phyloP scores from a whole-genome alignment of 106 monocot species.

The Allium cepa region DNA sequence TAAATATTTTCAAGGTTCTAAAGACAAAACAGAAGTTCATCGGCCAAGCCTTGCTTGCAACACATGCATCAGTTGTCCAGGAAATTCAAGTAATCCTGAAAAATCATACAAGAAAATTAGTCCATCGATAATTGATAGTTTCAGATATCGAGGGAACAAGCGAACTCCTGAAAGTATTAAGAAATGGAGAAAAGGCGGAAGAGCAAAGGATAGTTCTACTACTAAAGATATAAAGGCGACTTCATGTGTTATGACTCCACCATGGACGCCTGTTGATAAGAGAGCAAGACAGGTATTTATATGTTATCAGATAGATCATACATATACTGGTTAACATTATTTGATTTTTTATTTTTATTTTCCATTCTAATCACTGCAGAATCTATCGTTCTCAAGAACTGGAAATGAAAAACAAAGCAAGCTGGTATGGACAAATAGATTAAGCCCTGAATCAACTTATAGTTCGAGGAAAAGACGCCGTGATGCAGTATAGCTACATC shows the following conservation, averaged over 20 bases:
- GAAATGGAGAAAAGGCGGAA: slow-evolving; percentile 23
- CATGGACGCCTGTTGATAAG: slow-evolving; percentile 96
- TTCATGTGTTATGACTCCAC: slow-evolving; percentile 29
- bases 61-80: slow-evolving; percentile 21
- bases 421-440: slow-evolving; percentile 75
- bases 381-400: slow-evolving; percentile 61
- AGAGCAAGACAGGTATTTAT: slow-evolving; percentile 81
- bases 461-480: slow-evolving; percentile 39
- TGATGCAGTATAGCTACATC: slow-evolving; percentile 24
- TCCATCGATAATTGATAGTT: slow-evolving; percentile 72
- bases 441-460: slow-evolving; percentile 29
- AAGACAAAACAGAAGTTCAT: slow-evolving; percentile 33
- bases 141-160: slow-evolving; percentile 46
- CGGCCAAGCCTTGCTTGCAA: slow-evolving; percentile 24
- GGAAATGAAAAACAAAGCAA: slow-evolving; percentile 90
- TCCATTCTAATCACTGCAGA: slow-evolving; percentile 37
- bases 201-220: slow-evolving; percentile 7
- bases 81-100: slow-evolving; percentile 24
- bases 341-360: background rate
- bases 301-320: background rate
- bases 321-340: no score
- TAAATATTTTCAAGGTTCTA: slow-evolving; percentile 33
- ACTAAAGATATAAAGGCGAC: slow-evolving; percentile 26
- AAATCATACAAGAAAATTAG: slow-evolving; percentile 29
- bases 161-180: slow-evolving; percentile 12